Evolutionary conservation across 495 filamentous ascomycete genomes (phyloP).

Genomic region (Bacidia rubella): DNA sequence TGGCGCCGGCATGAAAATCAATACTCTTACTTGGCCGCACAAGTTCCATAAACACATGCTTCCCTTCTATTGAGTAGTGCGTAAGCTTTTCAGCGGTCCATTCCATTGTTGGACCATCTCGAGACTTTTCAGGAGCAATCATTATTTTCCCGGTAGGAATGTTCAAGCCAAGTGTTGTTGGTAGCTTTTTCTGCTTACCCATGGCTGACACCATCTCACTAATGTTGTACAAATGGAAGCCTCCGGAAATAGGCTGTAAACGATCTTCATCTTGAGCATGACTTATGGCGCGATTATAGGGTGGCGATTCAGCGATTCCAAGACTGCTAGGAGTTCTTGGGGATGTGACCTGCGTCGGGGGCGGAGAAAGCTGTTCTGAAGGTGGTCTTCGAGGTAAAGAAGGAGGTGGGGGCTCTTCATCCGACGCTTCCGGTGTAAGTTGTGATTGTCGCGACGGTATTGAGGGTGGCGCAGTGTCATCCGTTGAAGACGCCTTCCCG

Average conservation of each 20-base stretch:
- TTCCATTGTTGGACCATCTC: slow-evolving; percentile 71
- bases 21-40: slow-evolving; percentile 81
- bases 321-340: slow-evolving; percentile 27
- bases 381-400: slow-evolving; percentile 56
- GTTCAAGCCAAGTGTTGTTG: slow-evolving; percentile 85
- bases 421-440: slow-evolving; percentile 46
- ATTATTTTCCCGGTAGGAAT: slow-evolving; percentile 74
- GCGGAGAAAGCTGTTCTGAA: slow-evolving; percentile 42
- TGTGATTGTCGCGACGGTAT: slow-evolving; percentile 33
- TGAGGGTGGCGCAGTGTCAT: slow-evolving; percentile 30
- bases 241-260: slow-evolving; percentile 45
- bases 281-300: slow-evolving; percentile 40
- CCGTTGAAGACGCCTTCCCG: slow-evolving; percentile 31
- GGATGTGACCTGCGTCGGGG: slow-evolving; percentile 38
- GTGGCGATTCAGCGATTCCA: slow-evolving; percentile 42
- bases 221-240: slow-evolving; percentile 88
- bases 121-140: slow-evolving; percentile 70
- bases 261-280: slow-evolving; percentile 26
- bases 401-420: slow-evolving; percentile 49
- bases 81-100: slow-evolving; percentile 90
- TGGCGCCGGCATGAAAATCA: slow-evolving; percentile 94
- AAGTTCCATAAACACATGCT: slow-evolving; percentile 92
- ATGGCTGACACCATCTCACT: slow-evolving; percentile 90
- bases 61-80: slow-evolving; percentile 93
- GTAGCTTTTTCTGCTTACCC: slow-evolving; percentile 95